These are phyloP conservation scores for Erythrobasidium hasegawianum DNA, from an alignment of 1,284 basidiomycete species.

Conservation along the genomic window DNA sequence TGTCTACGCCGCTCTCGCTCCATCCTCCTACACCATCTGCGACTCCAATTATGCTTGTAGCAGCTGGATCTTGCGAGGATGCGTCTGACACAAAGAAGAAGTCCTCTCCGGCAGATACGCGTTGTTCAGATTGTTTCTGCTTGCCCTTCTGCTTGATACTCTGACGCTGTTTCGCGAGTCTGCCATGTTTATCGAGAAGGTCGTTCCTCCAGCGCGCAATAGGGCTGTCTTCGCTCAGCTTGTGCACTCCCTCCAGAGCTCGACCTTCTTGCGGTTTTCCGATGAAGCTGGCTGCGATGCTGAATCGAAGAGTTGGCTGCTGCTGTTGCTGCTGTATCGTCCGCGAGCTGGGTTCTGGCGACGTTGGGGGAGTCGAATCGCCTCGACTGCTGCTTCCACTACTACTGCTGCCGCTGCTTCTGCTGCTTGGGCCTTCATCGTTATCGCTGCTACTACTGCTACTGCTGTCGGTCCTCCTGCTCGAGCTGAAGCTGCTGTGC, in stretches of 20 bases:
- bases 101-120: conserved; percentile 20
- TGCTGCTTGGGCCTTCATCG: too few species aligned
- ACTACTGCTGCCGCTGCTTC: too few species aligned
- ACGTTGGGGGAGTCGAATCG: not conserved
- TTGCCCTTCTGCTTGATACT: conserved; percentile 13
- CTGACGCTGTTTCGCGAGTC: conserved; percentile 3
- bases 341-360: conserved; percentile 1
- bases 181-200: conserved; percentile 10
- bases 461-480: too few species aligned
- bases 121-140: not conserved
- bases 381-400: too few species aligned
- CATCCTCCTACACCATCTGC: conserved; percentile 70
- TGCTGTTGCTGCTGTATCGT: conserved; percentile 1
- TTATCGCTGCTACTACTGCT: too few species aligned
- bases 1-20: conserved; percentile 74
- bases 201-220: conserved; percentile 17
- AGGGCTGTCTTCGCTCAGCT: conserved; percentile 11
- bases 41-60: conserved; percentile 54
- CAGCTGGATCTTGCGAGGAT: not conserved
- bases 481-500: too few species aligned
- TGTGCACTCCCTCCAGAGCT: conserved; percentile 4
- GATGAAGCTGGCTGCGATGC: conserved; percentile 21
- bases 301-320: conserved; percentile 20
- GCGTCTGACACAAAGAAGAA: conserved; percentile 18
- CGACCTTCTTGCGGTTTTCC: conserved; percentile 22